Evolutionary conservation across 2,329 filamentous ascomycete genomes (phyloP).

Genomic region (Fusarium sp.): DNA sequence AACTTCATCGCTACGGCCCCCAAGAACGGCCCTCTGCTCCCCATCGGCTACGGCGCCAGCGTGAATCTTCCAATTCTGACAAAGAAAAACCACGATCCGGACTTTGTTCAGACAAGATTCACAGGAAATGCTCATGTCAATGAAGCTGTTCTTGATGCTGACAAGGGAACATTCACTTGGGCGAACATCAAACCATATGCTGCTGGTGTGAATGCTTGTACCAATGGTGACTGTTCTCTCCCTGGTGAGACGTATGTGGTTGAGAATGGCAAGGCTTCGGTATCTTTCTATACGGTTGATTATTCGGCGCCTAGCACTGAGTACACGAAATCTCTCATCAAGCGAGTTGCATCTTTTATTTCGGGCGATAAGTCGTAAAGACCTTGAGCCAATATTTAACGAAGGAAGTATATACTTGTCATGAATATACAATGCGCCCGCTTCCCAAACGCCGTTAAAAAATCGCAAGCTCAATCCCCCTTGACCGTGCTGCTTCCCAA

Average conservation of each 20-base stretch:
- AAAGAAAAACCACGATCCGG: constrained; percentile 53
- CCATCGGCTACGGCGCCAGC: constrained; percentile 62
- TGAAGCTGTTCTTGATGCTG: constrained; percentile 56
- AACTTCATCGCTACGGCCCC: constrained; percentile 54
- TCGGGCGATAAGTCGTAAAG: not conserved
- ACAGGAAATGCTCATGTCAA: constrained; percentile 61
- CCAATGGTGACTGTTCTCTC: constrained; percentile 63
- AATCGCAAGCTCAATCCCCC: constrained; percentile 31
- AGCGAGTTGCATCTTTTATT: constrained; percentile 39
- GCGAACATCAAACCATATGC: constrained; percentile 51
- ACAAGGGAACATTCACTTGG: constrained; percentile 57
- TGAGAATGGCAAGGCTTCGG: constrained; percentile 53
- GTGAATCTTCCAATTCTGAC: constrained; percentile 62
- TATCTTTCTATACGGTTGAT: constrained; percentile 62
- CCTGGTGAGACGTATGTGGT: constrained; percentile 62
- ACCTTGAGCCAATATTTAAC: not conserved
- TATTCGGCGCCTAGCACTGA: constrained; percentile 57
- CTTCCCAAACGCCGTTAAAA: constrained; percentile 8
- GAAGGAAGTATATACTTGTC: not conserved
- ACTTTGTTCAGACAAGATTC: constrained; percentile 59
- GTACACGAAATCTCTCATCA: constrained; percentile 40
- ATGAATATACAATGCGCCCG: not conserved
- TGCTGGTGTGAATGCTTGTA: constrained; percentile 59
- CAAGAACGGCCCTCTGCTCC: constrained; percentile 51
- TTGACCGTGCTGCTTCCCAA: constrained; percentile 14